Evolutionary conservation across 768 basidiomycete species (phyloP).

Genomic region (Psilocybe cubensis): DNA sequence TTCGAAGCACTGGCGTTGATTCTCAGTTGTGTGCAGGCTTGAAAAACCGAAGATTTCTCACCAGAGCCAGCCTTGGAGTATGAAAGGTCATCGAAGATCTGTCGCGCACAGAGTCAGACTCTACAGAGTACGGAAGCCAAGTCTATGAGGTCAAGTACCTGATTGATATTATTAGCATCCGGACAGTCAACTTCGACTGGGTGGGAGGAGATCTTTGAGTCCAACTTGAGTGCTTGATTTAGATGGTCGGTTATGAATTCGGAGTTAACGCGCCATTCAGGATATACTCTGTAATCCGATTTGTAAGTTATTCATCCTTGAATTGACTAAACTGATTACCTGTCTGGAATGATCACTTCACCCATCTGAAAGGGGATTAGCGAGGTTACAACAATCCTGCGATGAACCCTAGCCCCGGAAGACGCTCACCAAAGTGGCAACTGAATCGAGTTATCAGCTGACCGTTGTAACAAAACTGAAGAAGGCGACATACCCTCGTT

Average conservation of each 20-base stretch:
- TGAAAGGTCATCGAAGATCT: conserved; percentile 90
- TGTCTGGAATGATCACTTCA: conserved; percentile 82
- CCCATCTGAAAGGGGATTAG: conserved; percentile 62
- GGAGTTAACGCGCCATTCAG: conserved; percentile 85
- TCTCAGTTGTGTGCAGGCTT: neutral
- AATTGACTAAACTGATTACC: conserved; percentile 12
- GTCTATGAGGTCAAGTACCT: conserved; percentile 41
- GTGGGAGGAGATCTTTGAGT: conserved; percentile 87
- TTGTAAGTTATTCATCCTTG: too few relatives aligned
- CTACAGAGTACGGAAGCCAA: neutral
- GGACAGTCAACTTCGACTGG: conserved; percentile 92
- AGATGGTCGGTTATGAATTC: conserved; percentile 82
- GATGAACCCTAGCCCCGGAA: conserved; percentile 4
- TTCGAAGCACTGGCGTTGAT: conserved; percentile 70
- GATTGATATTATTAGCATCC: conserved; percentile 84
- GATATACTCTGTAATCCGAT: conserved; percentile 47
- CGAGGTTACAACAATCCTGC: conserved; percentile 1
- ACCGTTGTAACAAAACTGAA: neutral
- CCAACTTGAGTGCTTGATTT: conserved; percentile 74
- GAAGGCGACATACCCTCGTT: conserved; percentile 60
- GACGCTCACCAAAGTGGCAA: conserved; percentile 73
- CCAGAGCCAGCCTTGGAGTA: conserved; percentile 86
- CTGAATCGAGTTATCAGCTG: conserved; percentile 31
- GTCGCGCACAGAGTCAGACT: neutral
- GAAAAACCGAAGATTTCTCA: conserved; percentile 28